Conservation (phyloP, 805 yeast genomes). For the Myxozyma geophila region DNA sequence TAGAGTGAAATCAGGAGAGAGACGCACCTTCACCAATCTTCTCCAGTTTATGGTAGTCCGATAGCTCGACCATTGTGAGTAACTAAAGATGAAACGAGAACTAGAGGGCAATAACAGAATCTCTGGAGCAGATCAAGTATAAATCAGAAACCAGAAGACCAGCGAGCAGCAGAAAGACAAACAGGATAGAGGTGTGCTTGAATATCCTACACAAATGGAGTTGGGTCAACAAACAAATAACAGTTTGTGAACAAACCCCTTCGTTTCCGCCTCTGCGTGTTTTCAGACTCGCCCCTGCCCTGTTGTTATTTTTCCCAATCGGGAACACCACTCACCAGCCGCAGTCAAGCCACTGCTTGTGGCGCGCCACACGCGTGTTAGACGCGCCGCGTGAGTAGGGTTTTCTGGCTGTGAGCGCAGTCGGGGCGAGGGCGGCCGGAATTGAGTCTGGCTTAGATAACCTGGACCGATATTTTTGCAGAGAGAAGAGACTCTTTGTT, state of each 20-base stretch:
- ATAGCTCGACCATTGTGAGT: constrained; percentile 73
- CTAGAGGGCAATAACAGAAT: too few species aligned
- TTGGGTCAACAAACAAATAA: constrained; percentile 6
- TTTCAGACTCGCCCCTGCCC: background rate
- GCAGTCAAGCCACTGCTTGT: background rate
- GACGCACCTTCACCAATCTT: constrained; percentile 90
- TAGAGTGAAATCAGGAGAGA: background rate
- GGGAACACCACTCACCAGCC: background rate
- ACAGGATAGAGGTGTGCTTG: background rate
- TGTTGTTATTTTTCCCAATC: background rate
- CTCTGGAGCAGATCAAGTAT: background rate
- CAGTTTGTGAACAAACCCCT: constrained; percentile 8
- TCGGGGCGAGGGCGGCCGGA: background rate
- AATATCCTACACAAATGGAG: background rate
- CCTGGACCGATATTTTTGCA: background rate
- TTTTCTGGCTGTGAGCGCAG: background rate
- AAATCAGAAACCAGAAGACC: background rate
- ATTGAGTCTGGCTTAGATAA: background rate
- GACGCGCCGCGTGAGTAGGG: constrained; percentile 1
- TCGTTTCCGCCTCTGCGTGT: background rate
- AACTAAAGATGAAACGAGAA: background rate
- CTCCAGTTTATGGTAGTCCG: constrained; percentile 91
- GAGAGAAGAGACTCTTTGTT: too few species aligned
- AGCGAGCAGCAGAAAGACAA: background rate
- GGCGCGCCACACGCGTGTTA: constrained; percentile 3